Conservation (phyloP, 2,329 filamentous ascomycete genomes). For the Neurospora sp. region DNA sequence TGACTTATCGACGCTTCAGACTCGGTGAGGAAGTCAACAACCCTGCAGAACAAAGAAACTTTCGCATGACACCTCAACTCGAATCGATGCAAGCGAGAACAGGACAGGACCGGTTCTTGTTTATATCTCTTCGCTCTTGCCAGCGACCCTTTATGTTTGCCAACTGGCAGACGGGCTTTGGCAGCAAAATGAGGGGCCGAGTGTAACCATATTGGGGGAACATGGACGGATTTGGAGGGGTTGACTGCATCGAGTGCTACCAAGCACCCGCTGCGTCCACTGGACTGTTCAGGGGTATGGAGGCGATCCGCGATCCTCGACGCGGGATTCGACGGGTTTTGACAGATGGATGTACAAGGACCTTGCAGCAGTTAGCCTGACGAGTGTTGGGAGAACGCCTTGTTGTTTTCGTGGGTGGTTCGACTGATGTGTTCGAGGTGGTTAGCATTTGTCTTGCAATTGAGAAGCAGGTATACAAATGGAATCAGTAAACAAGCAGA, state of each 20-base stretch:
- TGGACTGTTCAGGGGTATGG: not conserved
- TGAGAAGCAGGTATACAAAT: not conserved
- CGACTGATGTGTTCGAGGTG: not conserved
- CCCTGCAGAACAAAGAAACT: not conserved
- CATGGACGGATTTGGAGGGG: not conserved
- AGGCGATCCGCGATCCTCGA: not conserved
- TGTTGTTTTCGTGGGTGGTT: not conserved
- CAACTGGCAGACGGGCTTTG: not conserved
- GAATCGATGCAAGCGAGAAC: not conserved
- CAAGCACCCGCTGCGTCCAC: not conserved
- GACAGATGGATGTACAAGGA: not conserved
- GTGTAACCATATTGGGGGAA: not conserved
- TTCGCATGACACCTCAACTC: not conserved
- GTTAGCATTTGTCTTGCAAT: not conserved
- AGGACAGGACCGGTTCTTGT: not conserved
- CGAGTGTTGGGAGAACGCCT: not conserved
- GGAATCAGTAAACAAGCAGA: not conserved
- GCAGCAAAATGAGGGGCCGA: not conserved
- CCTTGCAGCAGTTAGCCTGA: not conserved
- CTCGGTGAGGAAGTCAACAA: not conserved
- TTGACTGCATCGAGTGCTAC: not conserved
- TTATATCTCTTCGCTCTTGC: not conserved
- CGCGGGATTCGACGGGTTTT: not conserved
- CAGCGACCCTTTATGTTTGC: not conserved
- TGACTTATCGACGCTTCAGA: not conserved